A percentile compares a stretch with the other conserved stretches of the same genome.
These are phyloP conservation scores for Yamadazyma aaseri DNA, from an alignment of 1,139 yeast species.

Conservation along the genomic window DNA sequence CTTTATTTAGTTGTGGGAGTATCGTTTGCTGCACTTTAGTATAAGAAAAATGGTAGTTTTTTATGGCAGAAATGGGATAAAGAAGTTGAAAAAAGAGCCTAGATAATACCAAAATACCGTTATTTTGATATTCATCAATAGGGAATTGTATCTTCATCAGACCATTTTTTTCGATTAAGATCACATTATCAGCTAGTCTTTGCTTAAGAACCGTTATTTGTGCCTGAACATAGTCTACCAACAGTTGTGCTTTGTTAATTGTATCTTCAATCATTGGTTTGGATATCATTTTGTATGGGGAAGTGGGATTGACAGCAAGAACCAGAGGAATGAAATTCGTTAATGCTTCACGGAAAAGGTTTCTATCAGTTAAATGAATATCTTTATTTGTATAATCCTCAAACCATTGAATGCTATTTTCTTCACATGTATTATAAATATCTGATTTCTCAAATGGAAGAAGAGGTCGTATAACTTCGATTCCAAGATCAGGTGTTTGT, in stretches of 20 bases:
- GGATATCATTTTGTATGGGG: conserved; percentile 16
- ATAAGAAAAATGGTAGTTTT: conserved; percentile 47
- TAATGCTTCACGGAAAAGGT: conserved; percentile 40
- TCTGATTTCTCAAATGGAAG: conserved; percentile 43
- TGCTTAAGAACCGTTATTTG: conserved; percentile 9
- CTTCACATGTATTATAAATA: conserved; percentile 46
- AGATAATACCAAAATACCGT: conserved; percentile 24
- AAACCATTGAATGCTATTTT: conserved; percentile 51
- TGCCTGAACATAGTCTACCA: conserved; percentile 16
- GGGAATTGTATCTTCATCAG: conserved; percentile 3
- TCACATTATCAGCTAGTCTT: not conserved
- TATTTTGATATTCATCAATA: conserved; percentile 1
- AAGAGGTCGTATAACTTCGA: conserved; percentile 52
- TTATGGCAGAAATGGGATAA: conserved; percentile 37
- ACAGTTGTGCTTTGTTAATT: conserved; percentile 15
- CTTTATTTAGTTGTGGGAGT: conserved; percentile 23
- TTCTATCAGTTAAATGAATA: conserved; percentile 52
- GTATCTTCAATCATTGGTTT: conserved; percentile 16
- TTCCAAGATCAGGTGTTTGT: conserved; percentile 13
- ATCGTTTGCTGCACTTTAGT: conserved; percentile 39
- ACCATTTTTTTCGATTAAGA: conserved; percentile 11
- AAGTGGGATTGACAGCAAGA: conserved; percentile 9
- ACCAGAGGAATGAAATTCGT: conserved; percentile 25
- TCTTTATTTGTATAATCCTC: conserved; percentile 69
- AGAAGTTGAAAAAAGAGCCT: conserved; percentile 34